phyloP scores from a whole-genome alignment of 2,329 filamentous ascomycete genomes.

The Diaporthe sp. region DNA sequence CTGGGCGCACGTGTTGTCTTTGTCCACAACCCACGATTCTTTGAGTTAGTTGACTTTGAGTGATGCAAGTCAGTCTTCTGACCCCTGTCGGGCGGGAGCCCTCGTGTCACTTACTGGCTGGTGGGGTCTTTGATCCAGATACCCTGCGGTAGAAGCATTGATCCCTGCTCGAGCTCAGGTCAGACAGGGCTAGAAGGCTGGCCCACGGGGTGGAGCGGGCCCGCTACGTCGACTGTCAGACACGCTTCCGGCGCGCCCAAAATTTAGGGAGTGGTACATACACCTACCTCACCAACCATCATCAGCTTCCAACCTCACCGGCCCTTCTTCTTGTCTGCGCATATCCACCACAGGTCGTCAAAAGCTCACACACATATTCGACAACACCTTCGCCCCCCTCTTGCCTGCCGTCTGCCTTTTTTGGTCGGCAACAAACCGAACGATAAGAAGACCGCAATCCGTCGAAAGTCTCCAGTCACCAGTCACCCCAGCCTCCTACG shows the following conservation, averaged over 20 bases:
- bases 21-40: not conserved
- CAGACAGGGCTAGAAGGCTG: conserved; percentile 15
- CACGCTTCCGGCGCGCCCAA: conserved; percentile 35
- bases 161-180: conserved; percentile 31
- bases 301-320: conserved; percentile 26
- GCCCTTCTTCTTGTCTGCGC: conserved; percentile 15
- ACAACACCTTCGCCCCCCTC: not conserved
- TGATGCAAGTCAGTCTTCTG: not conserved
- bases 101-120: conserved; percentile 25
- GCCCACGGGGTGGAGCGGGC: not conserved
- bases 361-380: conserved; percentile 3
- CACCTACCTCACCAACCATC: conserved; percentile 24
- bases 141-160: not conserved
- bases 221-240: conserved; percentile 30
- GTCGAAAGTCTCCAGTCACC: too few relatives aligned
- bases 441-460: conserved; percentile 3
- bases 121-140: not conserved
- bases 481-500: conserved; percentile 19
- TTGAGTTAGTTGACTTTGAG: too few relatives aligned
- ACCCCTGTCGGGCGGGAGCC: not conserved
- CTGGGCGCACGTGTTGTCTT: conserved; percentile 14
- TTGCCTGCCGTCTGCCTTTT: not conserved
- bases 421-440: conserved; percentile 4
- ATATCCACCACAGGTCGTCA: not conserved
- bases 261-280: conserved; percentile 29